Percentiles rank a stretch among this genome's conserved stretches.
Evolutionary conservation across 768 basidiomycete species (phyloP).

Genomic region (Crepidotus variabilis): DNA sequence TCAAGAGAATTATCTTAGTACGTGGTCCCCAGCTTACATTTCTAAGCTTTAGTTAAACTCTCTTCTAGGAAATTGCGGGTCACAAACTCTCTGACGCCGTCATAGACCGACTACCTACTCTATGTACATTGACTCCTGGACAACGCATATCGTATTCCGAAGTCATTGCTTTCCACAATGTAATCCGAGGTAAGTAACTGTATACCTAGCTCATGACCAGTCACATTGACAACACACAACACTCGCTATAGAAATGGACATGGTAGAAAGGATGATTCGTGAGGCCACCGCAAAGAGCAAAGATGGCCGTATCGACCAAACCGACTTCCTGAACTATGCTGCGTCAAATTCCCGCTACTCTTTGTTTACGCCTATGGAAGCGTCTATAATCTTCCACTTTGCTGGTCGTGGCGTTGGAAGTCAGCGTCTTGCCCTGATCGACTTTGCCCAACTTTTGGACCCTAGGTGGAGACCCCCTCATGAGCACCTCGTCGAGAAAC

Average conservation of each 20-base stretch:
- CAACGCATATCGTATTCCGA: constrained; percentile 94
- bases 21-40: constrained; percentile 20
- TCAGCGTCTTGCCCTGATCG: constrained; percentile 76
- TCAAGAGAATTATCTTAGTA: constrained; percentile 92
- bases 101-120: constrained; percentile 86
- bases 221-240: constrained; percentile 3
- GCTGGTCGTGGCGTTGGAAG: constrained; percentile 73
- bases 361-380: constrained; percentile 97
- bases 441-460: constrained; percentile 92
- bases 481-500: constrained; percentile 39
- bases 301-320: constrained; percentile 93
- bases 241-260: constrained; percentile 80
- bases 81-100: constrained; percentile 96
- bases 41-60: neutral
- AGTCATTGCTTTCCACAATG: constrained; percentile 96
- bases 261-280: constrained; percentile 91
- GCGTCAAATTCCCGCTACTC: constrained; percentile 87
- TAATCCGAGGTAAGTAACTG: constrained; percentile 67
- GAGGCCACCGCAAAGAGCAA: constrained; percentile 88
- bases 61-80: constrained; percentile 81
- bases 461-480: constrained; percentile 81
- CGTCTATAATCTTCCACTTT: constrained; percentile 97
- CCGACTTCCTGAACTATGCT: constrained; percentile 92
- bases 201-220: neutral
- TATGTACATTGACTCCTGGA: constrained; percentile 86